These are phyloP conservation scores for Aspergillus intermedius DNA, from an alignment of 2,329 filamentous ascomycete species.

Conservation along the genomic window DNA sequence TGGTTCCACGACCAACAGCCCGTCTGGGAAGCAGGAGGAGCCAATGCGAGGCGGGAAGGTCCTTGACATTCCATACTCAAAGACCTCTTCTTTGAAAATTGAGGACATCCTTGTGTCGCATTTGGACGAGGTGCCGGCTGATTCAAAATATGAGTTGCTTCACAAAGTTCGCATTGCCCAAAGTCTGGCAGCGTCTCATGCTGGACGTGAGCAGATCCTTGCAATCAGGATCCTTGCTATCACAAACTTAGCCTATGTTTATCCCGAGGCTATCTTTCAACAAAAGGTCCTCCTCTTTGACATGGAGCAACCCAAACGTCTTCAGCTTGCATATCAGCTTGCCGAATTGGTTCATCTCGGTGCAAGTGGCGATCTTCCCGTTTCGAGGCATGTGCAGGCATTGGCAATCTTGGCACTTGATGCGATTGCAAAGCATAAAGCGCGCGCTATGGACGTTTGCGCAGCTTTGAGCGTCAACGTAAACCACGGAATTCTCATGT, in stretches of 20 bases:
- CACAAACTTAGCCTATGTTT: constrained; percentile 84
- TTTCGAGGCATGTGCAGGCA: constrained; percentile 73
- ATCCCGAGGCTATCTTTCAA: constrained; percentile 73
- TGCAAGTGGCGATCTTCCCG: constrained; percentile 57
- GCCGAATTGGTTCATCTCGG: constrained; percentile 85
- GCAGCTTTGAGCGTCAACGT: constrained; percentile 91
- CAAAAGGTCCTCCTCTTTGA: constrained; percentile 83
- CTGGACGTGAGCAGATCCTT: constrained; percentile 67
- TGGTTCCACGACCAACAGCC: constrained; percentile 42
- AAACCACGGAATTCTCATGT: constrained; percentile 91
- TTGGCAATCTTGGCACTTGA: constrained; percentile 76
- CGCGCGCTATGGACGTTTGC: constrained; percentile 73
- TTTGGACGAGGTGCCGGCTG: constrained; percentile 61
- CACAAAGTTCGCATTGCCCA: constrained; percentile 78
- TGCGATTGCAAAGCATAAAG: constrained; percentile 72
- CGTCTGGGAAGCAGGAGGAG: constrained; percentile 29
- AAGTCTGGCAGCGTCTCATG: constrained; percentile 60
- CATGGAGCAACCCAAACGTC: constrained; percentile 77
- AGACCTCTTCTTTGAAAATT: constrained; percentile 33
- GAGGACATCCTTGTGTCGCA: constrained; percentile 35
- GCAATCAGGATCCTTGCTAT: constrained; percentile 78
- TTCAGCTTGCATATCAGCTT: constrained; percentile 86
- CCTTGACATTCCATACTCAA: constrained; percentile 56
- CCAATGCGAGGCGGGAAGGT: constrained; percentile 42
- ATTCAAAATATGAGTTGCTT: constrained; percentile 75